These are phyloP conservation scores for Diplotaxis tenuifolia DNA, from an alignment of 345 rosid genomes.

Conservation along the genomic window DNA sequence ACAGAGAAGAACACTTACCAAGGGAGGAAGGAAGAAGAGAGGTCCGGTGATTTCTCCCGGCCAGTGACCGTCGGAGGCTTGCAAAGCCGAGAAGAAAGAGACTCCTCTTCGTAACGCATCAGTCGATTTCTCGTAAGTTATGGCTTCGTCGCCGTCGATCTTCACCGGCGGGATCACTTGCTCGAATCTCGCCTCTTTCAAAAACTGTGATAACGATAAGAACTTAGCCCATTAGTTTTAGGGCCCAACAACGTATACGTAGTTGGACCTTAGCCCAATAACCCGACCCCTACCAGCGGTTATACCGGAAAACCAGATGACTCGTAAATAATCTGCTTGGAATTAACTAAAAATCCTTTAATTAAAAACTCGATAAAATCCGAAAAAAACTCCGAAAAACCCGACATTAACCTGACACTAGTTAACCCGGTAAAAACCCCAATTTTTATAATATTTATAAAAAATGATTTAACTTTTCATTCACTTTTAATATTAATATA, in stretches of 20 bases:
- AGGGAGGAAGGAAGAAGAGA: slow-evolving; percentile 60
- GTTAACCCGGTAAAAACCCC: too few species aligned
- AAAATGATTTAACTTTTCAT: too few species aligned
- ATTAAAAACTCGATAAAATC: too few species aligned
- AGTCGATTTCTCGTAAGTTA: slow-evolving; percentile 42
- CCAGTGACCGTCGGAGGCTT: slow-evolving; percentile 72
- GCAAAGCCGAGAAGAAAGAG: slow-evolving; percentile 53
- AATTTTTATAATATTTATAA: too few species aligned
- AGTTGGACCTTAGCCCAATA: neutral
- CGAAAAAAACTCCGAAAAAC: too few species aligned
- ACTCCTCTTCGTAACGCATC: slow-evolving; percentile 48
- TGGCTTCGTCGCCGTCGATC: slow-evolving; percentile 34
- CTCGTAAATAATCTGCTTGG: too few species aligned
- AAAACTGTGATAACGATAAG: slow-evolving; percentile 8
- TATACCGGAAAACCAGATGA: too few species aligned
- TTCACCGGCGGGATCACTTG: slow-evolving; percentile 41
- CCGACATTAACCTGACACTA: too few species aligned
- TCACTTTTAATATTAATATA: too few species aligned
- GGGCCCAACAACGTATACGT: neutral
- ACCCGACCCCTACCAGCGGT: too few species aligned
- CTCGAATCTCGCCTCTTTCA: slow-evolving; percentile 34
- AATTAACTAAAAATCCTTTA: too few species aligned
- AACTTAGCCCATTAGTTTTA: neutral
- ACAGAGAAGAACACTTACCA: slow-evolving; percentile 31
- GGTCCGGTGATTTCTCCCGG: slow-evolving; percentile 66